Evolutionary conservation across 306 rosid species (phyloP), one percentile per base, ranked within the genome.

Genomic region (Hippophae tibetana): DNA sequence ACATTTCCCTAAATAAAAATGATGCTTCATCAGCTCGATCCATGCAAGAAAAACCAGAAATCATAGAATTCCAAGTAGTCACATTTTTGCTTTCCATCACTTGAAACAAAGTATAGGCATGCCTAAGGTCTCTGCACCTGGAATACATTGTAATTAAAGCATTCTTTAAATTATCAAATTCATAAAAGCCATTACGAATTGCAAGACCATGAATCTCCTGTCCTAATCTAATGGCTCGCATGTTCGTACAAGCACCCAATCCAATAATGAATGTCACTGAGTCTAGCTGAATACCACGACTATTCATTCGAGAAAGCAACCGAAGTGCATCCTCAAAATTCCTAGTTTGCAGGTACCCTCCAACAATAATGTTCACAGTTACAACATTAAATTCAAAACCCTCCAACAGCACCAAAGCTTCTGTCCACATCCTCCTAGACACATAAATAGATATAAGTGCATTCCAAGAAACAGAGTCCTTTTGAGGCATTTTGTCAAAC

Each of bases 141-240:
- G 96, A 81, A 82, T 92, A 92, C 98, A 92, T 81, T 26, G 98
- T 83, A 72, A 92, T 84, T 48, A 92, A 72, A 25, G 87, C 83
- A 77, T 87, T 85, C 61, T 61, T 79, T 6, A 87, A 78, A 10
- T 72, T 87, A 7, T 75, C 78, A 71, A 66, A 71, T 64, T 11
- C 65, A 45, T 81, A 77, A 54, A 69, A 62, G 56, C 77, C 71
- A 59, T 50, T 73, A 44, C 89, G 77, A 13, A 85, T 57, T 3
- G 89, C 82, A 73, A 61, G 84, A 66, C 93, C 83, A 48, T 87
- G 98, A 73, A 92, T 81, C 79, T 92, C 89, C 68, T 71, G 81
- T 59, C 98, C 96, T 73, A 83, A 66, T 69, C 78, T 82, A 73
- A 83, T 67, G 60, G 65, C 84, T 49, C 88, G 87, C 57, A 74